Evolutionary conservation across 2,329 filamentous ascomycete species (phyloP).

Genomic region (Amylocarpus encephaloides): DNA sequence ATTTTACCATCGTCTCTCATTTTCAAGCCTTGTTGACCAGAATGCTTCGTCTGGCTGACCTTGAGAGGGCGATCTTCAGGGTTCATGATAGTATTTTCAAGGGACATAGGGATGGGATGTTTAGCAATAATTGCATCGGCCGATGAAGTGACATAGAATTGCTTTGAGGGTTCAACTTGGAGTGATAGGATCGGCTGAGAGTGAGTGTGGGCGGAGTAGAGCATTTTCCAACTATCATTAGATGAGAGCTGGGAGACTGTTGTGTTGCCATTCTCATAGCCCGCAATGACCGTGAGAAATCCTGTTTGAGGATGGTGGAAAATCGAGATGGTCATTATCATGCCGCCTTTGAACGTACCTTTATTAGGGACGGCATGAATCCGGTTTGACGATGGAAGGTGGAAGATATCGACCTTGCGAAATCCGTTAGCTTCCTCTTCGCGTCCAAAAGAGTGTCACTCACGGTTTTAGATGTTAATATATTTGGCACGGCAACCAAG

Average conservation of each 20-base stretch:
- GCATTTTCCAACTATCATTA: slow-evolving; percentile 39
- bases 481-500: slow-evolving; percentile 75
- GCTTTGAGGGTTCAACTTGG: slow-evolving; percentile 41
- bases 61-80: slow-evolving; percentile 43
- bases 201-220: slow-evolving; percentile 64
- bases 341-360: slow-evolving; percentile 52
- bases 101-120: slow-evolving; percentile 54
- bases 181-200: slow-evolving; percentile 77
- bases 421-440: slow-evolving; percentile 19
- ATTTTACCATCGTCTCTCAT: slow-evolving; percentile 76
- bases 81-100: slow-evolving; percentile 5
- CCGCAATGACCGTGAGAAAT: slow-evolving; percentile 59
- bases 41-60: slow-evolving; percentile 70
- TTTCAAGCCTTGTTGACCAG: slow-evolving; percentile 76
- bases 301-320: slow-evolving; percentile 40
- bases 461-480: slow-evolving; percentile 64
- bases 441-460: slow-evolving; percentile 27
- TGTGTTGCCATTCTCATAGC: slow-evolving; percentile 79
- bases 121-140: slow-evolving; percentile 76
- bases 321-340: slow-evolving; percentile 79
- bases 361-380: slow-evolving; percentile 48
- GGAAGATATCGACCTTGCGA: slow-evolving; percentile 68
- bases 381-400: slow-evolving; percentile 69
- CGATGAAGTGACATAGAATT: slow-evolving; percentile 69
- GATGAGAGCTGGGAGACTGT: slow-evolving; percentile 47